Conservation (phyloP, 129 eudicot species). For the Ambrosia trifida region DNA sequence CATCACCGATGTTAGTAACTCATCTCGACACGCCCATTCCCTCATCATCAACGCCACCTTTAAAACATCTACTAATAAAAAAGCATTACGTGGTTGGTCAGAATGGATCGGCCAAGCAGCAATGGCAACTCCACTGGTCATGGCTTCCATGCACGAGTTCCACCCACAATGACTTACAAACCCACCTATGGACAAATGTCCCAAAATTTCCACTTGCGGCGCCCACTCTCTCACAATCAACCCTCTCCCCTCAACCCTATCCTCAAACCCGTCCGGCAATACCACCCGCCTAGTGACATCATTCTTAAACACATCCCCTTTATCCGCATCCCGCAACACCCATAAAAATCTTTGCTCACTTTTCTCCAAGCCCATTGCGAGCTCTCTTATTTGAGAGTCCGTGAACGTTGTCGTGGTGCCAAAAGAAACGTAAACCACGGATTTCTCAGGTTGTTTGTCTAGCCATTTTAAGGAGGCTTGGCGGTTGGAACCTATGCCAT, state of each 20-base stretch:
- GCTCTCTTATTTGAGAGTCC: constrained; percentile 44
- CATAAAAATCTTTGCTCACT: constrained; percentile 22
- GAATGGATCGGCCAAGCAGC: constrained; percentile 60
- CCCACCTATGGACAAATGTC: constrained; percentile 31
- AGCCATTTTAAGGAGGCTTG: constrained; percentile 64
- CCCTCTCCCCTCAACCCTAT: constrained; percentile 32
- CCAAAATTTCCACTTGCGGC: constrained; percentile 49
- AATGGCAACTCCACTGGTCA: constrained; percentile 48
- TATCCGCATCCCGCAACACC: constrained; percentile 29
- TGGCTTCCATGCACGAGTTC: constrained; percentile 60
- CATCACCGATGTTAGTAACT: constrained; percentile 11
- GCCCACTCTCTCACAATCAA: constrained; percentile 58
- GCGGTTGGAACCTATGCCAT: background rate
- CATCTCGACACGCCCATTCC: constrained; percentile 19
- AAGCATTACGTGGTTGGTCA: constrained; percentile 54
- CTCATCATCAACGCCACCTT: constrained; percentile 15
- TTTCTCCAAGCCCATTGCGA: constrained; percentile 17
- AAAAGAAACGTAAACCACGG: constrained; percentile 58
- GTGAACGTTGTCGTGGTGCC: constrained; percentile 51
- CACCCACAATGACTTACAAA: constrained; percentile 39
- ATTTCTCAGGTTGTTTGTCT: constrained; percentile 50
- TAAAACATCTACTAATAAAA: constrained; percentile 34
- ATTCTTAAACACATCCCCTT: background rate
- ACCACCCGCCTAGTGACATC: background rate
- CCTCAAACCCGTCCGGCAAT: constrained; percentile 48